Evolutionary conservation across 202 grass and related monocot genomes (phyloP).

Genomic region (Musa balbisiana): DNA sequence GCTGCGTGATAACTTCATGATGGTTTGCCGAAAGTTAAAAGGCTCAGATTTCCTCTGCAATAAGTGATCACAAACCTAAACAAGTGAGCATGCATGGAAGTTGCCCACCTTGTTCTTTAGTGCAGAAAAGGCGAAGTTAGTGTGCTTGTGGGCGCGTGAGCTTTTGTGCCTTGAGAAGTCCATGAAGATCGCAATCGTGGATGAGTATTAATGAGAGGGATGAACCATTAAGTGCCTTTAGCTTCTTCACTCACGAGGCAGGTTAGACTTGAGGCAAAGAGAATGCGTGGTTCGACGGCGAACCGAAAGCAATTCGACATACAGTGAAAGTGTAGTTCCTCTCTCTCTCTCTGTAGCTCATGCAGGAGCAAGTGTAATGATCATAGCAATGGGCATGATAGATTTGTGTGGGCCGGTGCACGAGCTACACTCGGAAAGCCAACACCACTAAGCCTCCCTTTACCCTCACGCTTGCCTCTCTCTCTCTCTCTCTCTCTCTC

Average conservation of each 20-base stretch:
- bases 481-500: no score
- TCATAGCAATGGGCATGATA: background rate
- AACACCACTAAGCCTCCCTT: no score
- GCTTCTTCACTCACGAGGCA: no score
- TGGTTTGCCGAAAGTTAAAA: background rate
- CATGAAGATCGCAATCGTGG: background rate
- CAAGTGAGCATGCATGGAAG: background rate
- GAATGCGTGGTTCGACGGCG: no score
- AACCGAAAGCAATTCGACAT: no score
- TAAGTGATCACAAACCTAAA: background rate
- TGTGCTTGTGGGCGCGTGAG: background rate
- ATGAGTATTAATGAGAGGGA: background rate
- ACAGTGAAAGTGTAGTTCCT: no score
- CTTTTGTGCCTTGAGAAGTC: background rate
- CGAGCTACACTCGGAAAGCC: background rate
- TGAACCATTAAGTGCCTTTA: no score
- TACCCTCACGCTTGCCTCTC: no score
- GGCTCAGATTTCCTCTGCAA: background rate
- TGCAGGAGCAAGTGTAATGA: background rate
- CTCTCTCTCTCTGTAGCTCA: background rate
- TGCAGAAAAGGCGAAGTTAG: background rate
- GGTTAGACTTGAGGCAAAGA: no score
- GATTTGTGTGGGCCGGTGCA: background rate
- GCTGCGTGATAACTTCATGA: background rate
- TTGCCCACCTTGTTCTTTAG: background rate